phyloP scores from a whole-genome alignment of 1,284 basidiomycete species.

The Sporisorium graminicola region DNA sequence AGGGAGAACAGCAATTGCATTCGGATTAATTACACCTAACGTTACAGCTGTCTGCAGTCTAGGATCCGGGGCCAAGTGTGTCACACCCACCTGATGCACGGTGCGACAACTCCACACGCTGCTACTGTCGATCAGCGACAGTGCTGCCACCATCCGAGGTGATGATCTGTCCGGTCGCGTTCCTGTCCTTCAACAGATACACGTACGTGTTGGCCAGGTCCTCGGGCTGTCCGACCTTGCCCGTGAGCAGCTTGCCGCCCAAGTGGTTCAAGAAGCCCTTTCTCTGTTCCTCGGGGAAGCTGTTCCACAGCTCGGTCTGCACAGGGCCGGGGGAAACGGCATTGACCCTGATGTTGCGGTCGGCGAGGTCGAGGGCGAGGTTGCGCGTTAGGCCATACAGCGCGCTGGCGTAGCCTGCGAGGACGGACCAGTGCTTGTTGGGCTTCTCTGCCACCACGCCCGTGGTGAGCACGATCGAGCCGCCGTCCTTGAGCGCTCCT shows the following conservation, averaged over 20 bases:
- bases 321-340: conserved; percentile 37
- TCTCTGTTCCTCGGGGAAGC: conserved; percentile 15
- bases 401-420: conserved; percentile 20
- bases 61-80: too few relatives aligned
- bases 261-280: background rate
- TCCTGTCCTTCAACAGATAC: conserved; percentile 52
- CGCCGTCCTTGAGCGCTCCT: conserved; percentile 11
- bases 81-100: too few relatives aligned
- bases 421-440: conserved; percentile 14
- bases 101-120: too few relatives aligned
- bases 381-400: conserved; percentile 29
- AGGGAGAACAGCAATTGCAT: too few relatives aligned
- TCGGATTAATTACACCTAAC: too few relatives aligned
- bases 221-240: conserved; percentile 21
- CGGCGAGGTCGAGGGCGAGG: conserved; percentile 38
- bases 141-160: conserved; percentile 22
- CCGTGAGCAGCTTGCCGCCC: conserved; percentile 16
- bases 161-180: conserved; percentile 41
- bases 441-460: conserved; percentile 40
- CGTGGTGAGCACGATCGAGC: conserved; percentile 39
- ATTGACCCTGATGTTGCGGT: conserved; percentile 43
- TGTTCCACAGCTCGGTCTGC: conserved; percentile 46
- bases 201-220: conserved; percentile 44
- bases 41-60: too few relatives aligned
- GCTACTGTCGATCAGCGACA: conserved; percentile 13